These are phyloP conservation scores for Talaromyces pinophilus DNA, from an alignment of 2,329 filamentous ascomycete species.

Conservation along the genomic window DNA sequence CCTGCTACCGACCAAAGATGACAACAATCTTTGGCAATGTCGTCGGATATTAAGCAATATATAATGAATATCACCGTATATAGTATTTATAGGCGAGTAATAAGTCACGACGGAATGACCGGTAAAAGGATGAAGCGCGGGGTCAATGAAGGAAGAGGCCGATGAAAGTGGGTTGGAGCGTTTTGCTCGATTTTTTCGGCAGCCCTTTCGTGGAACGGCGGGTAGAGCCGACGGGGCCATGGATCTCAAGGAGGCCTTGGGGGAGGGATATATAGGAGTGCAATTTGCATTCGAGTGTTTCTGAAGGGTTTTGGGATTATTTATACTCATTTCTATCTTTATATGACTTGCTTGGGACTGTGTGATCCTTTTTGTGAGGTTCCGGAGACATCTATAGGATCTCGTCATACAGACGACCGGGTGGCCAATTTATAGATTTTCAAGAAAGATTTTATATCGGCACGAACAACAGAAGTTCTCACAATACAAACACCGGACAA, in stretches of 20 bases:
- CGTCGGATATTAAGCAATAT: neutral
- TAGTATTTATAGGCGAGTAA: neutral
- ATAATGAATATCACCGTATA: neutral
- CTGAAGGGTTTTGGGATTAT: neutral
- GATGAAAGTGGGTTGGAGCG: neutral
- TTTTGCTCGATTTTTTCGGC: slow-evolving; percentile 7
- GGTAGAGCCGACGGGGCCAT: slow-evolving; percentile 16
- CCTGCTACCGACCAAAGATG: neutral
- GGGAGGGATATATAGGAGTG: neutral
- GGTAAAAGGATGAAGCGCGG: neutral
- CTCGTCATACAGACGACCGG: neutral
- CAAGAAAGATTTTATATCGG: neutral
- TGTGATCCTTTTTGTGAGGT: neutral
- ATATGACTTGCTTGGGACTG: neutral
- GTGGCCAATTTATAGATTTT: neutral
- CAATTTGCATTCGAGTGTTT: neutral
- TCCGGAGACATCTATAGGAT: neutral
- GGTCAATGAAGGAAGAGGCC: neutral
- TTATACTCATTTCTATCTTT: neutral
- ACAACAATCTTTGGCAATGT: neutral
- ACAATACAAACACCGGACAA: too few relatives aligned
- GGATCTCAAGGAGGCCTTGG: neutral
- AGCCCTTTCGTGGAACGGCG: slow-evolving; percentile 6
- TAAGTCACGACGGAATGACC: neutral
- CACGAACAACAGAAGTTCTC: neutral